phyloP scores from a whole-genome alignment of 176 grass and related monocot species.

The Cocos nucifera region DNA sequence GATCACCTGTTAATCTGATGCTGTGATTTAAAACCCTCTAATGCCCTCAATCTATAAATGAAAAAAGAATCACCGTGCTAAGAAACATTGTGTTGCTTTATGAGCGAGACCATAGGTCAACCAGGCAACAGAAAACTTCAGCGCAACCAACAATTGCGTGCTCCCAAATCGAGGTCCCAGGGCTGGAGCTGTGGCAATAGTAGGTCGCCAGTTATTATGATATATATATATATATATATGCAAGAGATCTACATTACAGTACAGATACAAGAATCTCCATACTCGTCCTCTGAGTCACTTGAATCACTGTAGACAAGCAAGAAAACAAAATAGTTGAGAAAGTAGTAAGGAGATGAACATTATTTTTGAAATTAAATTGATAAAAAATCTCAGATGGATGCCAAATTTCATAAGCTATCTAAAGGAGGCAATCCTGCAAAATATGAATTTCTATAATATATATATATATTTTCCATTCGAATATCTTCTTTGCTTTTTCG shows the following conservation, averaged over 20 bases:
- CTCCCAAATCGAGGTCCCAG: constrained; percentile 7
- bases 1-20: too few relatives aligned
- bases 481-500: too few relatives aligned
- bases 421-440: too few relatives aligned
- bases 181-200: constrained; percentile 3
- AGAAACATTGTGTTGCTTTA: neutral
- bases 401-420: too few relatives aligned
- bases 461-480: too few relatives aligned
- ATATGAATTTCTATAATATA: too few relatives aligned
- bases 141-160: neutral
- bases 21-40: too few relatives aligned
- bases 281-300: constrained; percentile 22
- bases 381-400: too few relatives aligned
- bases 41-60: too few relatives aligned
- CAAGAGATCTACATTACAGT: constrained; percentile 15
- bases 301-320: constrained; percentile 15
- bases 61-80: too few relatives aligned
- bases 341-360: too few relatives aligned
- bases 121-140: constrained; percentile 8
- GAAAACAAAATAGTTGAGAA: neutral
- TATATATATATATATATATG: constrained; percentile 11
- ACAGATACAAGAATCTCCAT: constrained; percentile 22
- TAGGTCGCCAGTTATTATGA: constrained; percentile 4
- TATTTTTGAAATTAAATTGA: too few relatives aligned
- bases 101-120: neutral